These are phyloP conservation scores for Austroboletus eburneus DNA, from an alignment of 768 basidiomycete species.

Conservation along the genomic window DNA sequence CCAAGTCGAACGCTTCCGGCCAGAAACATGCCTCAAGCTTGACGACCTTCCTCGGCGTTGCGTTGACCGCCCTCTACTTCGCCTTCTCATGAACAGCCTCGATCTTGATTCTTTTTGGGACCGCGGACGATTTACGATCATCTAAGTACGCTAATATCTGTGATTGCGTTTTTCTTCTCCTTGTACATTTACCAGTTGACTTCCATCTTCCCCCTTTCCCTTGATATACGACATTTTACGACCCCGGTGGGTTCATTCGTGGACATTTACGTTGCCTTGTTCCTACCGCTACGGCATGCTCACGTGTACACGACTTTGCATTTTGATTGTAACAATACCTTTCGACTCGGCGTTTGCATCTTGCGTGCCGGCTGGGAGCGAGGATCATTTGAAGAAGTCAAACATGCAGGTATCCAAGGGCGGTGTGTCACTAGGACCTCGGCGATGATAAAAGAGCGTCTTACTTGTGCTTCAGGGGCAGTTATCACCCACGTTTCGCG, in stretches of 20 bases:
- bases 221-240: constrained; percentile 14
- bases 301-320: constrained; percentile 21
- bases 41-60: constrained; percentile 12
- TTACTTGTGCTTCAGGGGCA: too few species aligned
- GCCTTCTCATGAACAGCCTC: constrained; percentile 18
- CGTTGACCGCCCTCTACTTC: constrained; percentile 15
- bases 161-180: constrained; percentile 6
- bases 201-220: background rate
- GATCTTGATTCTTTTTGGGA: constrained; percentile 5
- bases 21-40: constrained; percentile 15
- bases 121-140: constrained; percentile 8
- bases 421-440: background rate
- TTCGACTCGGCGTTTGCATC: background rate
- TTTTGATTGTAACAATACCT: constrained; percentile 23
- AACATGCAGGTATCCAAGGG: background rate
- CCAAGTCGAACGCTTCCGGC: constrained; percentile 25
- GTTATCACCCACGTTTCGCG: too few species aligned
- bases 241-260: constrained; percentile 11
- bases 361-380: background rate
- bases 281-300: constrained; percentile 11
- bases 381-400: constrained; percentile 13
- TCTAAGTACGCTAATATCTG: constrained; percentile 6
- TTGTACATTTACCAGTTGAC: constrained; percentile 17
- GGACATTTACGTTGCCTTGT: constrained; percentile 9
- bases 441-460: too few species aligned